These are phyloP conservation scores for Ceratobasidium sp. DNA, from an alignment of 1,284 basidiomycete species.

Conservation along the genomic window DNA sequence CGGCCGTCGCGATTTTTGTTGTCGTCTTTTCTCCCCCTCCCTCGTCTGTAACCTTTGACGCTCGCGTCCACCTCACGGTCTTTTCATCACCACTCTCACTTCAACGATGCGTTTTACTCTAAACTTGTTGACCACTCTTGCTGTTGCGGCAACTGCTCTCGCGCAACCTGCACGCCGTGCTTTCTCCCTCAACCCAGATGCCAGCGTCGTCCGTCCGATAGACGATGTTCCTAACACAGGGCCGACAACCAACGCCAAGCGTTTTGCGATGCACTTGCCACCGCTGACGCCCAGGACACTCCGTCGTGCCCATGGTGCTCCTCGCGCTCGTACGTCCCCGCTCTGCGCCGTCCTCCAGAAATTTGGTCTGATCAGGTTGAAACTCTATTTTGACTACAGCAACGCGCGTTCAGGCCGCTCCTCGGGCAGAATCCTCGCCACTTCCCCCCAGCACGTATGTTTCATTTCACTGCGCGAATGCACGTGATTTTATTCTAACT, in stretches of 20 bases:
- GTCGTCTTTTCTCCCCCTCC: too few species aligned
- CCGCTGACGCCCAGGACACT: conserved; percentile 14
- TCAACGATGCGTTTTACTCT: too few species aligned
- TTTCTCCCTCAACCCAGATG: conserved; percentile 8
- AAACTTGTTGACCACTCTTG: too few species aligned
- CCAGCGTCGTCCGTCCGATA: neutral
- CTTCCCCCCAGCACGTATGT: conserved; percentile 21
- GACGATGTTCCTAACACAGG: neutral
- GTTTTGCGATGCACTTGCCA: conserved; percentile 25
- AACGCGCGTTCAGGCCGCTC: conserved; percentile 7
- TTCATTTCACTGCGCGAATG: neutral
- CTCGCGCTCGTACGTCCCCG: conserved; percentile 3
- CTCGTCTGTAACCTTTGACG: too few species aligned
- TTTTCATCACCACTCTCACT: too few species aligned
- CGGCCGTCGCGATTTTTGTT: too few species aligned
- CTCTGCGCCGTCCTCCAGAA: neutral
- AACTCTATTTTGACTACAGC: neutral
- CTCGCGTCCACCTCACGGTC: too few species aligned
- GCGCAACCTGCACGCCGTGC: neutral
- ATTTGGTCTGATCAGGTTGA: too few species aligned
- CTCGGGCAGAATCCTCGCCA: neutral
- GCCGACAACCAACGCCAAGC: conserved; percentile 35
- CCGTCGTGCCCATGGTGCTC: neutral
- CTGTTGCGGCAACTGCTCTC: neutral
- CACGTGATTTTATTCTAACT: neutral